Conservation (phyloP, 2,329 filamentous ascomycete species). For the Sphaerostilbella broomeana region DNA sequence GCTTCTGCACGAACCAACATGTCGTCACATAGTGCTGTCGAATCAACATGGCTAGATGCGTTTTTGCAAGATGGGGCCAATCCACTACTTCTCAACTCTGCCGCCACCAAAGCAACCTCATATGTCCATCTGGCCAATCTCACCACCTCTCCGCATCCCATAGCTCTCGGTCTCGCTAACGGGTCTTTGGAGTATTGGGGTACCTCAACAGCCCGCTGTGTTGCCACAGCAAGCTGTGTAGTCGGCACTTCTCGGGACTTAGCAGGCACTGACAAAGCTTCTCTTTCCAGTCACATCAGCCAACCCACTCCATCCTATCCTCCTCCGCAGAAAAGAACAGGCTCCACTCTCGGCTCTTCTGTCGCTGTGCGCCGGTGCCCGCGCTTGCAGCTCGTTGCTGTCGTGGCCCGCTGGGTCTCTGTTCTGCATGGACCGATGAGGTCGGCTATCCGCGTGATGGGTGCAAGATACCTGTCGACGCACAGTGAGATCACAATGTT, state of each 20-base stretch:
- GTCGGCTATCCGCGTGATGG: constrained; percentile 5
- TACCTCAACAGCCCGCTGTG: constrained; percentile 2
- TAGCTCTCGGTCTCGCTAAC: constrained; percentile 4
- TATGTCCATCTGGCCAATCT: constrained; percentile 1
- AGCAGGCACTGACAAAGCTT: too few relatives aligned
- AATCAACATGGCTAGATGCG: constrained; percentile 27
- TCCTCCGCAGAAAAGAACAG: background rate
- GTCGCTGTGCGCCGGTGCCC: background rate
- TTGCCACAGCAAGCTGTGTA: background rate
- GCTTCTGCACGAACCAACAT: constrained; percentile 37
- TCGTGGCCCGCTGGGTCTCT: constrained; percentile 4
- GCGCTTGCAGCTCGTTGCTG: constrained; percentile 1
- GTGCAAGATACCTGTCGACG: constrained; percentile 2
- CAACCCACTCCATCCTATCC: background rate
- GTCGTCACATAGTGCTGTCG: constrained; percentile 37
- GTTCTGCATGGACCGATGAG: background rate
- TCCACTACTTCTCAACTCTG: constrained; percentile 11
- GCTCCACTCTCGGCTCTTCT: background rate
- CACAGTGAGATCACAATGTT: constrained; percentile 9
- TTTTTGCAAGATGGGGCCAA: constrained; percentile 4
- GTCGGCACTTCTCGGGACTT: constrained; percentile 2
- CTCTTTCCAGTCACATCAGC: too few relatives aligned
- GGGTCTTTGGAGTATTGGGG: constrained; percentile 1
- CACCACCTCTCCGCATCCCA: too few relatives aligned
- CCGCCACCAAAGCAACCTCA: constrained; percentile 12